Conservation (phyloP, 495 filamentous ascomycete species). For the Podospora australis region DNA sequence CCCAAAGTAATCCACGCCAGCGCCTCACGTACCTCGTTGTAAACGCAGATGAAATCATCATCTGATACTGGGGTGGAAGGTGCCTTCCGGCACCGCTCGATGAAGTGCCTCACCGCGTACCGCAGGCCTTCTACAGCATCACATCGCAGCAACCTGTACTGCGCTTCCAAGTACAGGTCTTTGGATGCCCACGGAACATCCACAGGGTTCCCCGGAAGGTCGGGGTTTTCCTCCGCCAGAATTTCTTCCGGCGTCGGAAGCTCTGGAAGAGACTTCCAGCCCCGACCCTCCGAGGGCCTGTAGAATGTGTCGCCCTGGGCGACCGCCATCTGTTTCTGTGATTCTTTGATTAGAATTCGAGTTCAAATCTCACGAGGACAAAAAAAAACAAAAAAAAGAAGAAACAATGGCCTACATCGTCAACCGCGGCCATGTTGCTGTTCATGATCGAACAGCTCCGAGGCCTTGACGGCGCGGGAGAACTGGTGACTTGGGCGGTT, state of each 20-base stretch:
- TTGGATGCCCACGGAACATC: conserved; percentile 37
- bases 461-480: too few relatives aligned
- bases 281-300: conserved; percentile 11
- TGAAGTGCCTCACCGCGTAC: conserved; percentile 42
- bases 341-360: too few relatives aligned
- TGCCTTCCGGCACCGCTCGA: conserved; percentile 33
- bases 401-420: too few relatives aligned
- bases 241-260: conserved; percentile 35
- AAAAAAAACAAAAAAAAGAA: too few relatives aligned
- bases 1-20: too few relatives aligned
- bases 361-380: too few relatives aligned
- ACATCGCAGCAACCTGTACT: conserved; percentile 62
- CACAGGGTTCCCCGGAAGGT: conserved; percentile 31
- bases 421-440: too few relatives aligned
- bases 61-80: conserved; percentile 43
- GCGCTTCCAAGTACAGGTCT: conserved; percentile 51
- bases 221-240: conserved; percentile 29
- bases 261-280: conserved; percentile 41
- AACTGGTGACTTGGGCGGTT: too few relatives aligned
- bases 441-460: too few relatives aligned
- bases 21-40: conserved; percentile 68
- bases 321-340: too few relatives aligned
- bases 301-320: too few relatives aligned
- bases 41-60: conserved; percentile 54
- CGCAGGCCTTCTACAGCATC: conserved; percentile 56